Evolutionary conservation across 345 rosid species (phyloP).

Genomic region (Linum usitatissimum): DNA sequence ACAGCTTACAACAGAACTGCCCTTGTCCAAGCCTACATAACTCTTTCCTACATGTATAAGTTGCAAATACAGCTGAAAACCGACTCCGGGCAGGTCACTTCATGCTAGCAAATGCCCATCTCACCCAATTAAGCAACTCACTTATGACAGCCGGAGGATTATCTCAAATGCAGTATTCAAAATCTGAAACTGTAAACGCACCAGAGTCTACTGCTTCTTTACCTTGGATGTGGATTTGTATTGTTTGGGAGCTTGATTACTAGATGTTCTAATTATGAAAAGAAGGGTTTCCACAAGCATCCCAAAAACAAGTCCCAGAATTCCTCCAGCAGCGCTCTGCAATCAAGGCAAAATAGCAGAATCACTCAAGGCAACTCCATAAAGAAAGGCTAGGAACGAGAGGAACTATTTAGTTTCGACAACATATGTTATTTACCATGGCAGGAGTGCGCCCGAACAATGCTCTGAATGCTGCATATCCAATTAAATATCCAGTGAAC

Average conservation of each 20-base stretch:
- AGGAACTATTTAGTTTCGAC: neutral
- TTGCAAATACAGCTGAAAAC: too few relatives aligned
- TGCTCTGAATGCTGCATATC: conserved; percentile 75
- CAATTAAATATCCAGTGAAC: conserved; percentile 94
- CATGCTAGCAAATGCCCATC: too few relatives aligned
- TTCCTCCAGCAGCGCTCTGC: conserved; percentile 93
- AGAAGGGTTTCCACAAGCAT: conserved; percentile 92
- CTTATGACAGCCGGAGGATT: too few relatives aligned
- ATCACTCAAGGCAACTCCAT: neutral
- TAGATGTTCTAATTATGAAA: conserved; percentile 64
- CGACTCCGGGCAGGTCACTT: too few relatives aligned
- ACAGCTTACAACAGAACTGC: too few relatives aligned
- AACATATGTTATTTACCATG: conserved; percentile 34
- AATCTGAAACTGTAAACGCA: neutral
- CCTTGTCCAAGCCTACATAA: too few relatives aligned
- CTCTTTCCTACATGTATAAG: too few relatives aligned
- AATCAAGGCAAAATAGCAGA: neutral
- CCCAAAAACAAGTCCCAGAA: conserved; percentile 72
- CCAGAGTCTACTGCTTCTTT: conserved; percentile 51
- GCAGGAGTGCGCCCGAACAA: conserved; percentile 58
- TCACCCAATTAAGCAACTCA: too few relatives aligned
- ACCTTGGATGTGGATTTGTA: conserved; percentile 31
- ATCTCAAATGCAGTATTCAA: neutral
- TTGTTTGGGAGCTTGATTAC: conserved; percentile 26
- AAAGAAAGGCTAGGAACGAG: neutral